A percentile compares a stretch with the other conserved stretches of the same genome.
These are phyloP conservation scores for Mortierella sp. DNA, from an alignment of 371 early-diverging fungal species.

Conservation along the genomic window DNA sequence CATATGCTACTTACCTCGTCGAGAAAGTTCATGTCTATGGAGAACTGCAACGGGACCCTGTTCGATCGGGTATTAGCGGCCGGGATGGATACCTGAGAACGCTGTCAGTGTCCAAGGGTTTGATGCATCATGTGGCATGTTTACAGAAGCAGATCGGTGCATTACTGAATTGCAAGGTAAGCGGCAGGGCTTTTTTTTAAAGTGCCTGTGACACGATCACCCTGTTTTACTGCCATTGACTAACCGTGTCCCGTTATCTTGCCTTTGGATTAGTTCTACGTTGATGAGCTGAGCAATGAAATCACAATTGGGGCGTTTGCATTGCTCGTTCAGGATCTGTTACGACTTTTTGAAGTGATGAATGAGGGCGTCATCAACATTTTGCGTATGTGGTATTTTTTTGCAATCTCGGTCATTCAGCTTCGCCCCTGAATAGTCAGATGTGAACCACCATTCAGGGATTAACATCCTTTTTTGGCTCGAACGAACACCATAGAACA, in stretches of 20 bases:
- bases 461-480: background rate
- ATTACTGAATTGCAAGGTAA: conserved; percentile 80
- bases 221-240: too few relatives aligned
- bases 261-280: conserved; percentile 67
- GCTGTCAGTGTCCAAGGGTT: conserved; percentile 70
- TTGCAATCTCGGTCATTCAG: background rate
- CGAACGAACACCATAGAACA: conserved; percentile 63
- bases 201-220: too few relatives aligned
- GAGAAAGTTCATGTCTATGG: conserved; percentile 82
- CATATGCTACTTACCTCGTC: conserved; percentile 86
- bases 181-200: background rate
- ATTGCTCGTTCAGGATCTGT: conserved; percentile 85
- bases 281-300: conserved; percentile 87
- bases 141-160: conserved; percentile 86
- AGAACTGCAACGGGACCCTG: conserved; percentile 80
- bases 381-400: conserved; percentile 63
- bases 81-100: conserved; percentile 64
- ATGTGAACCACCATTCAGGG: background rate
- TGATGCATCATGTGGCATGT: conserved; percentile 79
- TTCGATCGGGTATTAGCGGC: conserved; percentile 61
- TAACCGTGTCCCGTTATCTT: background rate
- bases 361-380: conserved; percentile 94
- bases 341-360: conserved; percentile 86
- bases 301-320: conserved; percentile 88
- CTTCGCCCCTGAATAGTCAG: background rate